Conservation (phyloP, 805 yeast genomes). For the Saccharomycopsis capsularis region DNA sequence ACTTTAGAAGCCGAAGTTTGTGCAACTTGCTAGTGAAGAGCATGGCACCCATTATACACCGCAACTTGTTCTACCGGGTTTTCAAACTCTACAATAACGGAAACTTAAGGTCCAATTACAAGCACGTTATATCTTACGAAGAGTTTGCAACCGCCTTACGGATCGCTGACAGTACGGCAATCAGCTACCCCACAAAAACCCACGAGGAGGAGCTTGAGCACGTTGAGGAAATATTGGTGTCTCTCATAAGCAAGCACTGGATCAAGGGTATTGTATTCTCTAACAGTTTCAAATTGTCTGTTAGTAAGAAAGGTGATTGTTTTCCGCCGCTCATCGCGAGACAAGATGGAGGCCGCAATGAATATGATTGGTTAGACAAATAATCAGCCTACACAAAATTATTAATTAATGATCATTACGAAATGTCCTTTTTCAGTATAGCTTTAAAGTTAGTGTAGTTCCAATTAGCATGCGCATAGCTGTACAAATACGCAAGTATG, state of each 20-base stretch:
- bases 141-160: conserved; percentile 9
- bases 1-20: conserved; percentile 3
- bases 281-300: neutral
- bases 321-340: conserved; percentile 10
- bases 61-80: conserved; percentile 13
- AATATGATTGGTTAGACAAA: conserved; percentile 19
- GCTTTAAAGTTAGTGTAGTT: too few relatives aligned
- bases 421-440: too few relatives aligned
- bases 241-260: conserved; percentile 17
- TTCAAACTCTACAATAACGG: conserved; percentile 15
- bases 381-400: too few relatives aligned
- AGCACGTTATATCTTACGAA: conserved; percentile 3
- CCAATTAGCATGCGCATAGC: too few relatives aligned
- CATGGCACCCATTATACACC: neutral
- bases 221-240: conserved; percentile 19
- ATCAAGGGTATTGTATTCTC: conserved; percentile 19
- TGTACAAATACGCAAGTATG: too few relatives aligned
- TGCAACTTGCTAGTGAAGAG: conserved; percentile 8
- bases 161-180: neutral
- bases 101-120: conserved; percentile 1
- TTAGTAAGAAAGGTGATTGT: conserved; percentile 17
- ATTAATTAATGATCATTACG: too few relatives aligned
- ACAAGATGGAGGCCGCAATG: conserved; percentile 1
- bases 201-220: neutral
- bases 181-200: neutral